A percentile compares a stretch with the other conserved stretches of the same genome.
phyloP scores from a whole-genome alignment of 176 grass and related monocot species.

The Olyra latifolia region DNA sequence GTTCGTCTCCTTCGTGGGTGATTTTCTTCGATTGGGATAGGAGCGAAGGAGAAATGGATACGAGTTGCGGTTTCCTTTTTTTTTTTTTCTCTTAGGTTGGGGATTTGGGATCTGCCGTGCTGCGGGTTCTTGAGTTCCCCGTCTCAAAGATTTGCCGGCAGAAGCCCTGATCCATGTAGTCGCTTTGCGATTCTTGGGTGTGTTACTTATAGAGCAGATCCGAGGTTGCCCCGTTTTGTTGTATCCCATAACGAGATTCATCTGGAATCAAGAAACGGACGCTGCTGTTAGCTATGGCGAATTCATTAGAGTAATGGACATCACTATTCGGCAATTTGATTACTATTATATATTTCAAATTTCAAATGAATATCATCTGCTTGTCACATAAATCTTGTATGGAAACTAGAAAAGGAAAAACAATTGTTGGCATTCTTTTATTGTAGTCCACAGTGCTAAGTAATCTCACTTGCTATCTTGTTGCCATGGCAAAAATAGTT shows the following conservation, averaged over 20 bases:
- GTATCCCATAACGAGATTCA: background rate
- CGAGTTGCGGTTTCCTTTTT: background rate
- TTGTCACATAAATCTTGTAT: background rate
- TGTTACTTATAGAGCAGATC: conserved; percentile 31
- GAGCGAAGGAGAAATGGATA: background rate
- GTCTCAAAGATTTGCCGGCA: background rate
- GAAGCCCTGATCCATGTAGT: background rate
- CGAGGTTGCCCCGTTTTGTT: background rate
- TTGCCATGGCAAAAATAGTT: background rate
- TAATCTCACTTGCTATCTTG: background rate
- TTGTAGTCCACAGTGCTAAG: background rate
- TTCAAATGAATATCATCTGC: background rate
- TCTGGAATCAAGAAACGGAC: background rate
- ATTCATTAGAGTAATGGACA: background rate
- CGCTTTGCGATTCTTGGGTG: background rate
- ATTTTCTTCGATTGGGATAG: background rate
- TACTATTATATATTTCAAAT: background rate
- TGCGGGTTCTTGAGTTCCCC: background rate
- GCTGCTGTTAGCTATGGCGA: background rate
- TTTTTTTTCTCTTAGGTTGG: background rate
- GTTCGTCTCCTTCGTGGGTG: conserved; percentile 17
- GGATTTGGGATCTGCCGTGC: conserved; percentile 37
- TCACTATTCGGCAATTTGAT: background rate
- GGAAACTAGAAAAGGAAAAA: background rate
- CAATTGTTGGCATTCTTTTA: background rate